Base-by-base conservation (phyloP, 176 grass and related monocot genomes). In the Poa annua region DNA sequence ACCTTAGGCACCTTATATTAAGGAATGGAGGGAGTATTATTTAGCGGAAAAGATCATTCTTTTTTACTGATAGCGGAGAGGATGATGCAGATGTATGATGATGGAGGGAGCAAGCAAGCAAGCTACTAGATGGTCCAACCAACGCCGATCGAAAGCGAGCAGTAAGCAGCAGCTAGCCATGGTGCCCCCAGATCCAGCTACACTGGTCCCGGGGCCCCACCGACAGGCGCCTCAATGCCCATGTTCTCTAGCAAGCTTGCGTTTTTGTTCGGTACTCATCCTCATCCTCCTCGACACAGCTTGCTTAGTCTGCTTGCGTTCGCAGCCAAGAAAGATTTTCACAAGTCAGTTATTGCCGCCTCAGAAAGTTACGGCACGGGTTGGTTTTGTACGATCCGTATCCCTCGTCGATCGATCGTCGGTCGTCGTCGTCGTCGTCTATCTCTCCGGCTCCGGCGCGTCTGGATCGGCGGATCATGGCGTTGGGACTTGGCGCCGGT, bases 111-210 rank as follows among this genome's bases (percentile, higher is more conserved):
- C 5, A 15, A 41, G 35, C 33, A 12, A 66, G 64, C n/a, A 41
- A 78, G 56, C 33, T 41, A 41, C 13, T 21, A 0, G 16, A 3
- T 32, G 77, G 69, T 80, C 21, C 19, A 42, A 42, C 41, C 41
- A 41, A 41, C 7, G 39, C 41, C 8, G 41, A 42, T 42, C 41
- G 45, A 20, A 21, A 50, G 42, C 38, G 36, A 24, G 59, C 62
- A 70, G 74, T 54, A 48, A 70, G 79, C 62, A 32, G 63, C 60
- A 14, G 70, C 41, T 62, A 35, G 2, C 0, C 45, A 48, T 78
- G 83, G 25, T 83, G 81, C 84, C 75, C 51, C 83, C 88, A 75
- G 88, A 90, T 90, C 88, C 88, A 83, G 49, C 79, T 64, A 77
- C 88, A 86, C 88, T 86, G 88, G 88, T 90, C 88, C 88, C 65